A percentile compares a stretch with the other conserved stretches of the same genome.
Conservation (phyloP, 2,329 filamentous ascomycete genomes). For the Ceratocystis diversiconidia region DNA sequence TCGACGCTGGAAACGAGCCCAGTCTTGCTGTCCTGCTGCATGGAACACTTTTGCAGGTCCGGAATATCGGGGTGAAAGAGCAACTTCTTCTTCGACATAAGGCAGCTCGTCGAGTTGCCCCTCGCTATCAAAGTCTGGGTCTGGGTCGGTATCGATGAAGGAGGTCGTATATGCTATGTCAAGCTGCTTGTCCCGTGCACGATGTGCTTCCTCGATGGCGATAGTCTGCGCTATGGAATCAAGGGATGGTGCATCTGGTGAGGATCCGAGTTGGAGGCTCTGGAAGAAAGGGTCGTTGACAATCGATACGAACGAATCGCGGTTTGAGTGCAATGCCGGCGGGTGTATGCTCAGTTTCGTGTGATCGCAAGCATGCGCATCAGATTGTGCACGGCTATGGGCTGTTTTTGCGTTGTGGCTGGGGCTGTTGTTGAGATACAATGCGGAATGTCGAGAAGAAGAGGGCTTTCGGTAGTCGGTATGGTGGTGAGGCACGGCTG, state of each 20-base stretch:
- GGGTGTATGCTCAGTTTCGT: not conserved
- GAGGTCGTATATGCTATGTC: constrained; percentile 15
- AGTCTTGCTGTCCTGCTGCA: constrained; percentile 1
- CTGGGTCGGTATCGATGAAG: constrained; percentile 21
- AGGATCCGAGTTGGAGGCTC: constrained; percentile 22
- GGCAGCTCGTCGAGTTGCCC: constrained; percentile 14
- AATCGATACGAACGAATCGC: constrained; percentile 39
- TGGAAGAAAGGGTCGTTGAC: constrained; percentile 43
- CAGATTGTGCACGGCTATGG: not conserved
- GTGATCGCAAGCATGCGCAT: not conserved
- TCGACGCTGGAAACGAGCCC: not conserved
- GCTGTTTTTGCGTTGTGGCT: not conserved
- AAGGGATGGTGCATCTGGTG: constrained; percentile 23
- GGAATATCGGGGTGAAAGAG: constrained; percentile 14
- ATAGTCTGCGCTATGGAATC: constrained; percentile 20
- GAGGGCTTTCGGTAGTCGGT: not conserved
- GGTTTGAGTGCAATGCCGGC: constrained; percentile 18
- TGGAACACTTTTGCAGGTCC: constrained; percentile 6
- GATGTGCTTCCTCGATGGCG: constrained; percentile 9
- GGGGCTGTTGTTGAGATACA: not conserved
- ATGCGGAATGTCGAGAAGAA: not conserved
- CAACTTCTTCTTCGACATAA: constrained; percentile 14
- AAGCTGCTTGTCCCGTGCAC: constrained; percentile 14
- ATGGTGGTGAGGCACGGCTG: not conserved
- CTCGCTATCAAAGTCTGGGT: constrained; percentile 21